phyloP scores from a whole-genome alignment of 306 rosid genomes.

The Sphenostylis stenocarpa region DNA sequence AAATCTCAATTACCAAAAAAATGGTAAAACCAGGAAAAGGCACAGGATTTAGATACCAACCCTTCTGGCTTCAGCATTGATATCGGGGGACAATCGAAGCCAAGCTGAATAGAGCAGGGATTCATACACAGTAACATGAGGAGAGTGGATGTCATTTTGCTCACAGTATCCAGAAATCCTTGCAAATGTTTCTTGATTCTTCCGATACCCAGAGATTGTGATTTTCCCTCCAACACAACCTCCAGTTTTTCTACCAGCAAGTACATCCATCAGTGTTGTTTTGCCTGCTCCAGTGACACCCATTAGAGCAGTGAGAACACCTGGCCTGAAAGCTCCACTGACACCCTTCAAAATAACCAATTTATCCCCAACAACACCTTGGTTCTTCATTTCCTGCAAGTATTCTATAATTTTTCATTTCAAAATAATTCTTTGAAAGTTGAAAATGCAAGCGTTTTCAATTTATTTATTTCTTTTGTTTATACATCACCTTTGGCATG shows the following conservation, averaged over 20 bases:
- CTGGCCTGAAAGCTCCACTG: slow-evolving; percentile 88
- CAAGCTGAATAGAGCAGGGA: slow-evolving; percentile 65
- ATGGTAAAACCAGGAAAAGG: background rate
- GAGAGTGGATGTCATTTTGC: slow-evolving; percentile 83
- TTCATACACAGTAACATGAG: slow-evolving; percentile 60
- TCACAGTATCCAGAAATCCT: slow-evolving; percentile 92
- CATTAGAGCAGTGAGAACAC: slow-evolving; percentile 93
- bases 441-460: background rate
- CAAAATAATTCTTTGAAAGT: background rate
- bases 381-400: slow-evolving; percentile 65
- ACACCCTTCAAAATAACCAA: slow-evolving; percentile 71
- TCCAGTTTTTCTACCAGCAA: slow-evolving; percentile 86
- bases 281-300: slow-evolving; percentile 95
- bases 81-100: slow-evolving; percentile 54
- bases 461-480: background rate
- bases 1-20: no score
- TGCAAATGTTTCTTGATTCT: slow-evolving; percentile 86
- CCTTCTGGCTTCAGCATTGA: slow-evolving; percentile 49
- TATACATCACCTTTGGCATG: slow-evolving; percentile 46
- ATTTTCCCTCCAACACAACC: slow-evolving; percentile 76
- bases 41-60: slow-evolving; percentile 34
- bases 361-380: slow-evolving; percentile 62
- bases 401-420: background rate
- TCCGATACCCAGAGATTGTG: slow-evolving; percentile 74
- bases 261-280: slow-evolving; percentile 91